Percentiles rank a stretch among this genome's conserved stretches.
Conservation (phyloP, 2,329 filamentous ascomycete species). For the Calonectria pseudoturangicola region DNA sequence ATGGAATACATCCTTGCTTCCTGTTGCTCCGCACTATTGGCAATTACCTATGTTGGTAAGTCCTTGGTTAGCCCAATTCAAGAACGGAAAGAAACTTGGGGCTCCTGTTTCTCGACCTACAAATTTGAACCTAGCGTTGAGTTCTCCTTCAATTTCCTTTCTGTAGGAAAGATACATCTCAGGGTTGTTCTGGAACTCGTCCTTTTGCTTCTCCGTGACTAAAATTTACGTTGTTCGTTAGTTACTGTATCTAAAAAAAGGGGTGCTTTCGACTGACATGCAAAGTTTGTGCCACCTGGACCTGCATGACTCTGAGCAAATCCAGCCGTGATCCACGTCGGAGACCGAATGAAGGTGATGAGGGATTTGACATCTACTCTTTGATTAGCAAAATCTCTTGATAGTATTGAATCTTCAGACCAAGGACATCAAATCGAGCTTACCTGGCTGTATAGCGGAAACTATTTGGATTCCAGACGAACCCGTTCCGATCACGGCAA, state of each 20-base stretch:
- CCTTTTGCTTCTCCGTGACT: slow-evolving; percentile 34
- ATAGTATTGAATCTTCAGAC: too few species aligned
- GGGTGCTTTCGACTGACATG: neutral
- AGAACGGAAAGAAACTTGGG: neutral
- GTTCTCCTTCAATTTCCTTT: slow-evolving; percentile 28
- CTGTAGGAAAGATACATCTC: slow-evolving; percentile 20
- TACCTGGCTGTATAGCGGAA: slow-evolving; percentile 35
- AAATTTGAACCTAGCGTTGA: slow-evolving; percentile 32
- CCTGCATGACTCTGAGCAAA: slow-evolving; percentile 33
- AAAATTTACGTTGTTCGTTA: neutral
- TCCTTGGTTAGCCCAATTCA: neutral
- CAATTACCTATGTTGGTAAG: slow-evolving; percentile 16
- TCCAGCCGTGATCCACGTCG: slow-evolving; percentile 37
- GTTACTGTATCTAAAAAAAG: neutral
- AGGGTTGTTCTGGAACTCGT: slow-evolving; percentile 21
- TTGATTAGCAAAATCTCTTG: neutral
- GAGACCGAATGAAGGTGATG: slow-evolving; percentile 35
- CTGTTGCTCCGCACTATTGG: slow-evolving; percentile 27
- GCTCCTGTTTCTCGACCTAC: neutral
- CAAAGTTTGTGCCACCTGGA: slow-evolving; percentile 22
- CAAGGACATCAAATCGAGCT: neutral
- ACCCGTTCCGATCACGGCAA: slow-evolving; percentile 36
- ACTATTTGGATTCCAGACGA: slow-evolving; percentile 40
- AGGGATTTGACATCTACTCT: slow-evolving; percentile 21
- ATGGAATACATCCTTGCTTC: slow-evolving; percentile 16